phyloP scores from a whole-genome alignment of 441 rosid genomes.

The Jatropha multifida region DNA sequence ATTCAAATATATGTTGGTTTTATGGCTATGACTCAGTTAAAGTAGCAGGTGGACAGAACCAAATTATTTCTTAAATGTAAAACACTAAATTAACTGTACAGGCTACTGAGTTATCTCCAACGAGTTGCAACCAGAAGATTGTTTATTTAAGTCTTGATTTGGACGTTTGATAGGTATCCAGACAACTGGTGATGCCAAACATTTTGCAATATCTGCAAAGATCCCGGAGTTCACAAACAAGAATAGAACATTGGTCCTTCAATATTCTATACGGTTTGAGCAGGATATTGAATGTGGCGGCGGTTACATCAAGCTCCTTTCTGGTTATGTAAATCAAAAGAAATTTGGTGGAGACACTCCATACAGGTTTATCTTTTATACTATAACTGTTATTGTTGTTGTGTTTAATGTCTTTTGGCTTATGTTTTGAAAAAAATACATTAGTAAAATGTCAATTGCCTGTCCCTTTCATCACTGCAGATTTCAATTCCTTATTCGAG shows the following conservation, averaged over 20 bases:
- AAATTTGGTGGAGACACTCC: conserved; percentile 95
- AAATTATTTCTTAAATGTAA: neutral
- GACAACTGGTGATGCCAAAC: conserved; percentile 80
- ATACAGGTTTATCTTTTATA: conserved; percentile 51
- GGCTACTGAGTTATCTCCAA: neutral
- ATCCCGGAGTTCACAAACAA: conserved; percentile 81
- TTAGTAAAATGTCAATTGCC: neutral
- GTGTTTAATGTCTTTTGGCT: neutral
- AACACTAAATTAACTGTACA: neutral
- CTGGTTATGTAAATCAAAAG: conserved; percentile 54
- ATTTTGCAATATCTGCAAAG: conserved; percentile 83
- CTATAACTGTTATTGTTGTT: neutral
- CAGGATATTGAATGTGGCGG: conserved; percentile 96
- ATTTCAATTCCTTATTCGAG: neutral
- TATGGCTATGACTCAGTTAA: neutral
- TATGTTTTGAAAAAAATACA: neutral
- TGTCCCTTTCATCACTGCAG: neutral
- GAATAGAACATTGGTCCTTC: conserved; percentile 77
- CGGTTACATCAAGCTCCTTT: conserved; percentile 48
- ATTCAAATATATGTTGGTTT: neutral
- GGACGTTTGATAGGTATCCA: conserved; percentile 63
- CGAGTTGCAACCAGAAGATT: neutral
- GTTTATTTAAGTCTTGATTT: conserved; percentile 3
- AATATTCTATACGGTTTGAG: conserved; percentile 78
- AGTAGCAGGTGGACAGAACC: neutral